Conservation (phyloP, 139 green algal species). For the Tetradesmus lagerheimii region DNA sequence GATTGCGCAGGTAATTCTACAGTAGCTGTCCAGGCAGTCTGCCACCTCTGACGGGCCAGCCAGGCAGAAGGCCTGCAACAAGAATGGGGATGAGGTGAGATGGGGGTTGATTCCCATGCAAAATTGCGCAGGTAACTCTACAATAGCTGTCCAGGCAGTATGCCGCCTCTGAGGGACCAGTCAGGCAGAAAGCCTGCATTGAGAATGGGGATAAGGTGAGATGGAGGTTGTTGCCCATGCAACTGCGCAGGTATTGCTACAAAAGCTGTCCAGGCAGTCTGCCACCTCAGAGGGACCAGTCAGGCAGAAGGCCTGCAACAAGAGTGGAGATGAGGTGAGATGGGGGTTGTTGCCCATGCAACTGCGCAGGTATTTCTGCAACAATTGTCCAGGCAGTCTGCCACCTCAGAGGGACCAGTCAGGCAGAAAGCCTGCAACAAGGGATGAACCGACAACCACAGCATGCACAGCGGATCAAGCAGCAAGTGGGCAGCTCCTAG, state of each 20-base stretch:
- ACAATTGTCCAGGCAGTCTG: slow-evolving; percentile 76
- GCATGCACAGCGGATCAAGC: no score
- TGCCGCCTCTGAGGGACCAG: slow-evolving; percentile 69
- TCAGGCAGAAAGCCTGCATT: neutral
- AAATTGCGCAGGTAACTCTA: no score
- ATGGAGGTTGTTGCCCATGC: no score
- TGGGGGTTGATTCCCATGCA: no score
- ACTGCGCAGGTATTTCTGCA: neutral
- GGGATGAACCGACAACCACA: no score
- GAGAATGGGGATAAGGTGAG: no score
- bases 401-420: slow-evolving; percentile 67
- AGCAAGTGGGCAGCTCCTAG: no score
- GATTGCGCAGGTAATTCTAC: no score
- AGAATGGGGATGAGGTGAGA: no score
- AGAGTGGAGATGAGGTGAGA: neutral
- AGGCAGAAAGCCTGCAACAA: slow-evolving; percentile 17
- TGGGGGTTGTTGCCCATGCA: no score
- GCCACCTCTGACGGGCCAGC: slow-evolving; percentile 68
- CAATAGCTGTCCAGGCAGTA: slow-evolving; percentile 84
- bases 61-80: slow-evolving; percentile 10
- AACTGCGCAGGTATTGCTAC: no score
- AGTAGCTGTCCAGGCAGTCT: slow-evolving; percentile 82
- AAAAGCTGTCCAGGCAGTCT: slow-evolving; percentile 63
- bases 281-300: neutral
- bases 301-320: neutral